phyloP scores from a whole-genome alignment of 495 filamentous ascomycete genomes.

The Annulohypoxylon maeteangense region DNA sequence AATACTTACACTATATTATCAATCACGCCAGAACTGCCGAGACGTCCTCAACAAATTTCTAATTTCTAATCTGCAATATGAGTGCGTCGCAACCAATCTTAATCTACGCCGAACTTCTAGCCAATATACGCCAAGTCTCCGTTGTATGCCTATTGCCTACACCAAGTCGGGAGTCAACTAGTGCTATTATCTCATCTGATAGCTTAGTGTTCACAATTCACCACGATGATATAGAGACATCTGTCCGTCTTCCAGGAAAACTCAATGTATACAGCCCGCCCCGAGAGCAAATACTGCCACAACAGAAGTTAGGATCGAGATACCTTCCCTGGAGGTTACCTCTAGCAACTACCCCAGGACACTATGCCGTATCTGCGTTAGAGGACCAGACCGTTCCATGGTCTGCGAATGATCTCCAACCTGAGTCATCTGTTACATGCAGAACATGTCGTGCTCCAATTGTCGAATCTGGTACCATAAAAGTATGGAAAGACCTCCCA shows the following conservation, averaged over 20 bases:
- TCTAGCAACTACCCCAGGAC: conserved; percentile 42
- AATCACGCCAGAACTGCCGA: conserved; percentile 9
- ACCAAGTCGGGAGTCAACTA: conserved; percentile 57
- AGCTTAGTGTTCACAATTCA: conserved; percentile 60
- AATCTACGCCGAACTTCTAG: conserved; percentile 87
- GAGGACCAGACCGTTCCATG: conserved; percentile 67
- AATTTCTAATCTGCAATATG: conserved; percentile 43
- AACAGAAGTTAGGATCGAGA: conserved; percentile 48
- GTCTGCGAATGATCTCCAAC: conserved; percentile 72
- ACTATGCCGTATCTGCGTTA: neutral
- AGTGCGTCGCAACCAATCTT: conserved; percentile 47
- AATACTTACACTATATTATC: neutral
- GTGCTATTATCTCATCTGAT: conserved; percentile 61
- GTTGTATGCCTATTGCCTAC: conserved; percentile 74
- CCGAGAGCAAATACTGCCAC: conserved; percentile 21
- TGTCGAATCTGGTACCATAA: conserved; percentile 55
- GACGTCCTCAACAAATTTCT: conserved; percentile 23
- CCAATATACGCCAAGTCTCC: conserved; percentile 86
- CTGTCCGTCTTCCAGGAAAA: conserved; percentile 73
- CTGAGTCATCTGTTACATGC: conserved; percentile 69
- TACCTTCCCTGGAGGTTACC: conserved; percentile 78
- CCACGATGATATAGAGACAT: conserved; percentile 65
- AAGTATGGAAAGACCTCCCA: conserved; percentile 91
- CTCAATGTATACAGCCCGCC: conserved; percentile 57
- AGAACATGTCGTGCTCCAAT: conserved; percentile 64